Conservation (phyloP, 1,284 basidiomycete genomes). For the Ceratobasidium sp. region DNA sequence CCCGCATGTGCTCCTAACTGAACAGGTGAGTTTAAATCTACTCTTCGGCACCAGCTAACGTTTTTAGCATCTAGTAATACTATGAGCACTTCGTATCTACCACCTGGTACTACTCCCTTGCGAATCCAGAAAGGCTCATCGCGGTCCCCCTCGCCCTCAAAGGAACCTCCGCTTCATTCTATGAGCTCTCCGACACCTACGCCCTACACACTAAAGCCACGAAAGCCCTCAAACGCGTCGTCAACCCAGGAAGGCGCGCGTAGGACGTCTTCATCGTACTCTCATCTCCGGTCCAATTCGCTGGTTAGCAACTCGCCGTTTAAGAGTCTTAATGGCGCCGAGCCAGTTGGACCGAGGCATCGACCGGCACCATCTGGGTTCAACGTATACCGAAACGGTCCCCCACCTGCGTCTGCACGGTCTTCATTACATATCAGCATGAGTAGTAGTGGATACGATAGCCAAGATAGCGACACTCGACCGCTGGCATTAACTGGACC, state of each 20-base stretch:
- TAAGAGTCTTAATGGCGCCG: slow-evolving; percentile 62
- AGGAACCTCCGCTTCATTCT: slow-evolving; percentile 16
- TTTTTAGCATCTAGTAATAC: background rate
- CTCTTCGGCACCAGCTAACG: background rate
- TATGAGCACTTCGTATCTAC: slow-evolving; percentile 31
- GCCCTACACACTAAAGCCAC: slow-evolving; percentile 38
- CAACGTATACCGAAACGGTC: slow-evolving; percentile 38
- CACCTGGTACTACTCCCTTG: slow-evolving; percentile 31
- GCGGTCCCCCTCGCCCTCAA: slow-evolving; percentile 36
- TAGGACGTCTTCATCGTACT: slow-evolving; percentile 85
- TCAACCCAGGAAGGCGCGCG: slow-evolving; percentile 62
- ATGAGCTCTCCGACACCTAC: slow-evolving; percentile 8
- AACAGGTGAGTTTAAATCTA: background rate
- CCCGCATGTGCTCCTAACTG: slow-evolving; percentile 18
- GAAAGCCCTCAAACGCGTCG: slow-evolving; percentile 39
- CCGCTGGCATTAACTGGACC: slow-evolving; percentile 25
- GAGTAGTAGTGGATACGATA: slow-evolving; percentile 1
- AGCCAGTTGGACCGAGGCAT: slow-evolving; percentile 52
- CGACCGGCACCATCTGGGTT: slow-evolving; percentile 27
- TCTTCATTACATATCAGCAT: slow-evolving; percentile 32
- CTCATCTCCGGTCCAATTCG: slow-evolving; percentile 83
- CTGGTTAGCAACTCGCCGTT: slow-evolving; percentile 93
- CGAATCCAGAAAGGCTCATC: slow-evolving; percentile 45
- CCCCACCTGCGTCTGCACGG: slow-evolving; percentile 20
- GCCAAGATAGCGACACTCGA: slow-evolving; percentile 22